A percentile compares a stretch with the other conserved stretches of the same genome.
Conservation (phyloP, 2,329 filamentous ascomycete species). For the Tetracladium maxilliforme region DNA sequence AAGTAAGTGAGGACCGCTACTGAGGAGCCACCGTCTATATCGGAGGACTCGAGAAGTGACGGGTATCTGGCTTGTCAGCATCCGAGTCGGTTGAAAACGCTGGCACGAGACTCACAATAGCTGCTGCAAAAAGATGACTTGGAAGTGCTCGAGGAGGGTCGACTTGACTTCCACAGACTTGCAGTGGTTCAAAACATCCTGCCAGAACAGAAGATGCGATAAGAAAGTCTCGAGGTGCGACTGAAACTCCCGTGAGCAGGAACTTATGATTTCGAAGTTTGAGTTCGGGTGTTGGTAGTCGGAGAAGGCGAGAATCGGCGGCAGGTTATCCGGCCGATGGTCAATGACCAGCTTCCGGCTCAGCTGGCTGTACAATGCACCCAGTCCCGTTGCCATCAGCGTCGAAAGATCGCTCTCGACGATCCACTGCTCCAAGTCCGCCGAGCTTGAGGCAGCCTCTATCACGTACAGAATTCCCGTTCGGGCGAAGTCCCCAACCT, state of each 20-base stretch:
- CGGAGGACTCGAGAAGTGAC: conserved; percentile 88
- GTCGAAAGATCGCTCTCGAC: conserved; percentile 94
- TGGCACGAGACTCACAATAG: conserved; percentile 49
- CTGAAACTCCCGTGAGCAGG: conserved; percentile 62
- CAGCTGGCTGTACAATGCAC: conserved; percentile 54
- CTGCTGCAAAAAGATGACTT: conserved; percentile 90
- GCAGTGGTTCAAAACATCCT: conserved; percentile 94
- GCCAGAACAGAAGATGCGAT: conserved; percentile 93
- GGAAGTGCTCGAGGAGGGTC: conserved; percentile 90
- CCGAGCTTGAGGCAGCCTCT: conserved; percentile 75
- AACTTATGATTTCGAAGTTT: conserved; percentile 56
- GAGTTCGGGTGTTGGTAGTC: conserved; percentile 68
- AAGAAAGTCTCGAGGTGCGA: conserved; percentile 87
- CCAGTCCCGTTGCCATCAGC: conserved; percentile 89
- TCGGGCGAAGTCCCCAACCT: conserved; percentile 87
- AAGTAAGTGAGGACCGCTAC: conserved; percentile 92
- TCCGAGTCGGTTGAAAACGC: not conserved
- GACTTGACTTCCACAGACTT: conserved; percentile 82
- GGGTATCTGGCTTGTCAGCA: conserved; percentile 52
- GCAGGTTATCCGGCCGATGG: conserved; percentile 58
- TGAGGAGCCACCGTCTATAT: conserved; percentile 91
- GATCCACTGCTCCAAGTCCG: conserved; percentile 82
- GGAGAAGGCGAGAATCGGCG: conserved; percentile 74
- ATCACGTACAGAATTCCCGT: conserved; percentile 93
- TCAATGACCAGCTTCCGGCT: conserved; percentile 71